phyloP scores from a whole-genome alignment of 805 yeast species.

The Kluyveromyces dobzhanskii region DNA sequence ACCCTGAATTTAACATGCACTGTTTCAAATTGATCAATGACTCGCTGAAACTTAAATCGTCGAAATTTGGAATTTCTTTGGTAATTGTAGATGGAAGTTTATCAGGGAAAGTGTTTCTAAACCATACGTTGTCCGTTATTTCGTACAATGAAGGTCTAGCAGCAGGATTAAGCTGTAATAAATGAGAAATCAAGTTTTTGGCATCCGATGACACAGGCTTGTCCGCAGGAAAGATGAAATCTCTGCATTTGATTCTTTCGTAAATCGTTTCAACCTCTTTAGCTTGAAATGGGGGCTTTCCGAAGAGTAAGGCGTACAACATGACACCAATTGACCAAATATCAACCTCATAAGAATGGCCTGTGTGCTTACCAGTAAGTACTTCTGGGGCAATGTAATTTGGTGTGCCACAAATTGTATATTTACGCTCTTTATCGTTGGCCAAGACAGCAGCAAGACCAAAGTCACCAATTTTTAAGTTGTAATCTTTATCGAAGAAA shows the following conservation, averaged over 20 bases:
- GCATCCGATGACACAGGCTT: slow-evolving; percentile 64
- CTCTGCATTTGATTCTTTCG: slow-evolving; percentile 80
- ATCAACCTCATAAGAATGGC: slow-evolving; percentile 93
- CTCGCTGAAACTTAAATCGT: slow-evolving; percentile 47
- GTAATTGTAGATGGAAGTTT: slow-evolving; percentile 38
- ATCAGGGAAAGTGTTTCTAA: slow-evolving; percentile 80
- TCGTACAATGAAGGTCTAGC: slow-evolving; percentile 75
- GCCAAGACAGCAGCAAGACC: slow-evolving; percentile 96
- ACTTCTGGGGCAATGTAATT: slow-evolving; percentile 98
- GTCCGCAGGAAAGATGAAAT: slow-evolving; percentile 69
- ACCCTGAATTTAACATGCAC: slow-evolving; percentile 58
- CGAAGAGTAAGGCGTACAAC: slow-evolving; percentile 85
- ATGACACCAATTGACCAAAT: slow-evolving; percentile 97
- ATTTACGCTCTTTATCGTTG: slow-evolving; percentile 62
- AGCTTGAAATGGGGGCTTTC: slow-evolving; percentile 97
- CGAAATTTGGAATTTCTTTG: slow-evolving; percentile 56
- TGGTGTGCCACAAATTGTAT: slow-evolving; percentile 97
- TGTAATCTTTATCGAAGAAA: slow-evolving; percentile 89
- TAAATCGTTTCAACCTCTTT: slow-evolving; percentile 89
- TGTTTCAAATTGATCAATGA: slow-evolving; percentile 59
- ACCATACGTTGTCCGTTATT: slow-evolving; percentile 78
- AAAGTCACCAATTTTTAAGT: slow-evolving; percentile 93
- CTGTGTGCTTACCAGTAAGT: slow-evolving; percentile 74
- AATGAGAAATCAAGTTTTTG: slow-evolving; percentile 56
- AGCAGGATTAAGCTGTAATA: slow-evolving; percentile 70